Evolutionary conservation across 495 filamentous ascomycete genomes (phyloP).

Genomic region (Podospora anserina): DNA sequence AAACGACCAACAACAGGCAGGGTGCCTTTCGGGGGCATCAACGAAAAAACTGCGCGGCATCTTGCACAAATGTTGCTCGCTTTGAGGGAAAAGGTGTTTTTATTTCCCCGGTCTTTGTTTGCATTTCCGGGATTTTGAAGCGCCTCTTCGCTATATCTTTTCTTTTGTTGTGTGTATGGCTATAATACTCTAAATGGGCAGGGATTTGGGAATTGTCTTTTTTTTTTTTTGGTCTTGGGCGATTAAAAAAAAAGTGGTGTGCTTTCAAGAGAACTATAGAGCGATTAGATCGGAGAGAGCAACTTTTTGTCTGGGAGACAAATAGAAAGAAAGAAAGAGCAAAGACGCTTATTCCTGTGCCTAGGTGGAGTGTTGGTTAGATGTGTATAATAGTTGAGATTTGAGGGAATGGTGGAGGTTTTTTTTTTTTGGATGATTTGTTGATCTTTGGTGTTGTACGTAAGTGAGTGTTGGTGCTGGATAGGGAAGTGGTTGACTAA

Average conservation of each 20-base stretch:
- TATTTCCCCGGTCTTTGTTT: neutral
- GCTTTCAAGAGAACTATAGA: neutral
- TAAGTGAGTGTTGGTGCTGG: too few relatives aligned
- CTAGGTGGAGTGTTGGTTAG: neutral
- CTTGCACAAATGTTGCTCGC: neutral
- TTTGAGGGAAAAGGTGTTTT: neutral
- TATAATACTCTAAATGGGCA: neutral
- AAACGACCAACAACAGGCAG: neutral
- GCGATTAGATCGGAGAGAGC: neutral
- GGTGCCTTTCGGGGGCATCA: neutral
- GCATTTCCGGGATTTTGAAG: neutral
- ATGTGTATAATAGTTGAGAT: neutral
- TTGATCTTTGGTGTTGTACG: too few relatives aligned
- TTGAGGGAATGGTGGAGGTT: neutral
- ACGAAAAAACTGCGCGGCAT: neutral
- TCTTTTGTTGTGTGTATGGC: slow-evolving; percentile 1
- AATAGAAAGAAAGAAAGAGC: neutral
- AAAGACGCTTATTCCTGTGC: neutral
- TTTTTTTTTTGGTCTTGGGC: neutral
- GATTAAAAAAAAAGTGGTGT: neutral
- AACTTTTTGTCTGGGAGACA: neutral
- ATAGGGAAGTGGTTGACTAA: too few relatives aligned
- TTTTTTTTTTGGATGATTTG: neutral
- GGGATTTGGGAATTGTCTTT: neutral
- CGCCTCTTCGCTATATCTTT: neutral